Percentiles rank a stretch among this genome's conserved stretches.
phyloP scores from a whole-genome alignment of 140 eudicot species.

The Ambrosia hybrid region DNA sequence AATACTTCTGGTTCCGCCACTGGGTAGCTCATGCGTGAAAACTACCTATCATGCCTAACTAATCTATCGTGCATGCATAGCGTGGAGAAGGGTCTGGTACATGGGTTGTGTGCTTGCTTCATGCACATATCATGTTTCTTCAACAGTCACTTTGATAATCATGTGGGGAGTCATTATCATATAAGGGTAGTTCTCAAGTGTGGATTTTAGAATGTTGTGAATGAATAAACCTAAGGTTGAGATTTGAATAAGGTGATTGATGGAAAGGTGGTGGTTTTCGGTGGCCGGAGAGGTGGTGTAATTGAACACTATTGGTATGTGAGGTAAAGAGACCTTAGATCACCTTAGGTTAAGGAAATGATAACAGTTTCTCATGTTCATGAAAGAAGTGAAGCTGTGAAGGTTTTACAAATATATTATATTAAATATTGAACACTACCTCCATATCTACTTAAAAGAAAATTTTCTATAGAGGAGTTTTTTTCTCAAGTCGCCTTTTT shows the following conservation, averaged over 20 bases:
- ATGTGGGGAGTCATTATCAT: neutral
- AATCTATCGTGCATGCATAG: too few relatives aligned
- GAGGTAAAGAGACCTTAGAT: too few relatives aligned
- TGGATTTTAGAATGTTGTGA: constrained; percentile 5
- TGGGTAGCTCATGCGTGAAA: too few relatives aligned
- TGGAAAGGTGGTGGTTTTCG: neutral
- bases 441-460: neutral
- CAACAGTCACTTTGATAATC: neutral
- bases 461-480: too few relatives aligned
- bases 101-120: too few relatives aligned
- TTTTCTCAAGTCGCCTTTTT: too few relatives aligned
- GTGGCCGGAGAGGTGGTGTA: neutral
- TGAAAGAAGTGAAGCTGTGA: neutral
- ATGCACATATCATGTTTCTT: too few relatives aligned
- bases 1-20: too few relatives aligned
- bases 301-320: neutral
- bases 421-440: neutral
- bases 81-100: too few relatives aligned
- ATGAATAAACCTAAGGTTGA: neutral
- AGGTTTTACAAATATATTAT: neutral
- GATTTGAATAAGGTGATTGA: constrained; percentile 5
- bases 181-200: neutral
- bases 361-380: constrained; percentile 23
- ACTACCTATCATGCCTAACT: too few relatives aligned
- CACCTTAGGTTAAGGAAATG: neutral